Evolutionary conservation across 2,329 filamentous ascomycete species (phyloP), one percentile per base, ranked within the genome.

Genomic region (Chaetomium strumarium): DNA sequence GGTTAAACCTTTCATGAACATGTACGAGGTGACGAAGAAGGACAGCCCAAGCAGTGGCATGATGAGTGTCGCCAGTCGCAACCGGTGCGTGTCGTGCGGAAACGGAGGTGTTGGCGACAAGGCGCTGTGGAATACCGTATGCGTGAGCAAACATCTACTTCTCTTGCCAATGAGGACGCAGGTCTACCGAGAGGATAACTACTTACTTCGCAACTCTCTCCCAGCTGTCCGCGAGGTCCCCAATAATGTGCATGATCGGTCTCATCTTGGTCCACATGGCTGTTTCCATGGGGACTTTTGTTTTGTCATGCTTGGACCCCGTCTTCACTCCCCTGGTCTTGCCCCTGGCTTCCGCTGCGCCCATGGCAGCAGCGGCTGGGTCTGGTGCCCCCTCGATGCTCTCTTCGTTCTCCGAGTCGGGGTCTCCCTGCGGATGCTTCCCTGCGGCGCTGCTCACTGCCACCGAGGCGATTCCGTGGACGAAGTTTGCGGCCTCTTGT

Each of bases 401-500:
- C 4, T 61, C 61, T 2, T 59, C 62, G 1, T 73, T 70, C 51
- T 81, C 80, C 55, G 52, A 73, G 57, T 71, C 68, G 2, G 81
- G 79, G 30, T 86, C 81, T 3, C 74, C 77, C 64, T 86, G 80
- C 0, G 87, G 86, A 57, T 90, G 82, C 64, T 90, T 90, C 1
- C 88, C 88, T 0, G 84, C 83, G 2, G 87, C 88, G 59, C 85
- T 88, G 44, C 84, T 85, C 16, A 92, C 70, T 1, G 87, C 84
- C 5, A 93, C 80, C 30, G 81, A 78, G 9, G 84, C 81, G 48
- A 93, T 83, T 33, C 84, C 80, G 49, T 84, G 85, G 53, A 93
- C 84, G 56, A 95, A 85, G 64, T 90, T 91, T 60, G 80, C 85
- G 1, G 90, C 90, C 66, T 95, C 89, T 55, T 87, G 81, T 66